phyloP scores from a whole-genome alignment of 2,329 filamentous ascomycete species.

The Alternaria longipes region DNA sequence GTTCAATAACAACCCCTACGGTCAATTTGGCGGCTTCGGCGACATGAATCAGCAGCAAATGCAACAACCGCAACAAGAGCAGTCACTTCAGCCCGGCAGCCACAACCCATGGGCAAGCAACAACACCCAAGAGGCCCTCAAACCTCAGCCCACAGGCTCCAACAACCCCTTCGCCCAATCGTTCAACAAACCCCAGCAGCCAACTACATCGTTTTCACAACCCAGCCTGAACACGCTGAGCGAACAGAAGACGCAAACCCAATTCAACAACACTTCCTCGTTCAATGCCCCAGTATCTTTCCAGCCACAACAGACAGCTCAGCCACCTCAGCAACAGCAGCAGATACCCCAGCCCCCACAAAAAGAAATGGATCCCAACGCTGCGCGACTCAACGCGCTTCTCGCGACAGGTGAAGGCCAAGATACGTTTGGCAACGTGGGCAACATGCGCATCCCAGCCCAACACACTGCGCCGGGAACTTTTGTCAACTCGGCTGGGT shows the following conservation, averaged over 20 bases:
- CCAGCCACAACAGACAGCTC: conserved; percentile 51
- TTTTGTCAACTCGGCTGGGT: conserved; percentile 94
- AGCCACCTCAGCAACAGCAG: conserved; percentile 54
- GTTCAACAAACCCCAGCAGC: conserved; percentile 65
- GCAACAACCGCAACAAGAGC: conserved; percentile 63
- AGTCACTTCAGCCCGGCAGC: conserved; percentile 77
- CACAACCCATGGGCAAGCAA: conserved; percentile 89
- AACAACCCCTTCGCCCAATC: conserved; percentile 94
- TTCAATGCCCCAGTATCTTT: conserved; percentile 59
- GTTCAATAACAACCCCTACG: conserved; percentile 60
- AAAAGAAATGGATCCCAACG: conserved; percentile 64
- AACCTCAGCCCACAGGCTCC: conserved; percentile 88
- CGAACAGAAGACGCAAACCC: conserved; percentile 81
- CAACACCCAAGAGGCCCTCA: conserved; percentile 71
- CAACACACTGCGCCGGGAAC: conserved; percentile 96
- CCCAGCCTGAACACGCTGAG: conserved; percentile 78
- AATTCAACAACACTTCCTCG: conserved; percentile 64
- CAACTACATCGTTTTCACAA: conserved; percentile 66
- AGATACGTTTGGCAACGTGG: conserved; percentile 98
- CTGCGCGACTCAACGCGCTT: conserved; percentile 83
- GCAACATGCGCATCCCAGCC: conserved; percentile 90
- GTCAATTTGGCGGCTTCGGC: conserved; percentile 48
- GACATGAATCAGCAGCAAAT: conserved; percentile 43
- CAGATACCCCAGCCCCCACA: conserved; percentile 53
- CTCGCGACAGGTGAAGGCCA: conserved; percentile 88